Evolutionary conservation across 1,284 basidiomycete genomes (phyloP).

Genomic region (Microbotryum intermedium): DNA sequence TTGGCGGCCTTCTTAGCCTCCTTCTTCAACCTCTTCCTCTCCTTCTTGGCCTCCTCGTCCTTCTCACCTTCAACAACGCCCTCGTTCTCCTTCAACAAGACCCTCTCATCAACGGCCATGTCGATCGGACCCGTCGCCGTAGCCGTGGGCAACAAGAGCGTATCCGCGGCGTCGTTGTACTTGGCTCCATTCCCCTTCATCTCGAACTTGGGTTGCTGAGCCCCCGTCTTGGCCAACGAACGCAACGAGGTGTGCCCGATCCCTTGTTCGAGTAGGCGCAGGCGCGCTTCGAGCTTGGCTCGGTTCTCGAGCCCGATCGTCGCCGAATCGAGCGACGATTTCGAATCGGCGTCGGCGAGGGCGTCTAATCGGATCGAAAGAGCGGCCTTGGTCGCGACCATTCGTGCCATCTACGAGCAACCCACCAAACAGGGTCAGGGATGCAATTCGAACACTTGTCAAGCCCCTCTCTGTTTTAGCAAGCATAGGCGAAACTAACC

Average conservation of each 20-base stretch:
- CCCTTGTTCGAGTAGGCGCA: slow-evolving; percentile 79
- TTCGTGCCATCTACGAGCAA: slow-evolving; percentile 76
- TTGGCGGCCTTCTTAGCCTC: slow-evolving; percentile 43
- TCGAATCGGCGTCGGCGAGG: slow-evolving; percentile 81
- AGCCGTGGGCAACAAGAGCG: slow-evolving; percentile 55
- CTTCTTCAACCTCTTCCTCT: slow-evolving; percentile 46
- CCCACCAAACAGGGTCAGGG: too few species aligned
- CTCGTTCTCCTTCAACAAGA: slow-evolving; percentile 52
- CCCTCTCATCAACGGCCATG: slow-evolving; percentile 55
- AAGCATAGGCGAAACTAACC: slow-evolving; percentile 42
- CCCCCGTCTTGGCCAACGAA: slow-evolving; percentile 44
- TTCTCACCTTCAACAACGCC: slow-evolving; percentile 38
- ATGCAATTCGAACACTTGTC: background rate
- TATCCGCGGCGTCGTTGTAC: slow-evolving; percentile 69
- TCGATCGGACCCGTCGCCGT: slow-evolving; percentile 12
- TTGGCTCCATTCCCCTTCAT: slow-evolving; percentile 60
- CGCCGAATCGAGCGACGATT: slow-evolving; percentile 64
- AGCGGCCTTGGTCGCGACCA: slow-evolving; percentile 96
- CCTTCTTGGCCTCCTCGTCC: slow-evolving; percentile 42
- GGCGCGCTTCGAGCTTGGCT: slow-evolving; percentile 85
- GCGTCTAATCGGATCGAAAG: slow-evolving; percentile 95
- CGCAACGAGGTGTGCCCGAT: slow-evolving; percentile 52
- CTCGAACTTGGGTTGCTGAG: slow-evolving; percentile 63
- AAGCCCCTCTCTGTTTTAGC: background rate
- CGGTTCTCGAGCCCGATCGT: slow-evolving; percentile 88